Evolutionary conservation across 306 rosid genomes (phyloP), one percentile per base, ranked within the genome.

Genomic region (Lathyrus aphaca): DNA sequence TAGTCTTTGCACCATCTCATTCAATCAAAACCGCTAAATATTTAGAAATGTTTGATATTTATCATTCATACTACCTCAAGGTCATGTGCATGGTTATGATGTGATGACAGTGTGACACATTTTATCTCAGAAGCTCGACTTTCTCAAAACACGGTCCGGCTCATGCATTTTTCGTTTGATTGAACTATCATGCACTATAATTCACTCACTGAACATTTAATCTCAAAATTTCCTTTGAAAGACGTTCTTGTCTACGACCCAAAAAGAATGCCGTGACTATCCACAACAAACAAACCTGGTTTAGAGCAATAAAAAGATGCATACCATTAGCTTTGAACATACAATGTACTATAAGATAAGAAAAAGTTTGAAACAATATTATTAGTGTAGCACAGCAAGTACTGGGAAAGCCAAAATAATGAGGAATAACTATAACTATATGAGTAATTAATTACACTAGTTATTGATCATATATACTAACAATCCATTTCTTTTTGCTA

Each of bases 201-300:
- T 46, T 66, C 72, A 27, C 11, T 56, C 35, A 73, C 59, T 12
- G 45, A 53, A 77, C 23, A 46, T 30, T 21, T 14, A 13, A 44
- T 27, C 62, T 6, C 14, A 73, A 49, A 72, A 65, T 55, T 74
- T 77, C 77, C 68, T 82, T 86, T 45, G 95, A 85, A 23, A 90
- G 91, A 73, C 84, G 88, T 40, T 54, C 75, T 80, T 91, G 98
- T 44, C 86, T 89, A 68, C 86, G 87, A 18, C 99, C 99, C 74
- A 94, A 80, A 77, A 75, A 86, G 75, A 85, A 82, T 32, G 96
- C 99, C 4, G 86, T 77, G 68, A 80, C 74, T 68, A 94, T 81
- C 99, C 97, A 94, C 69, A 86, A 43, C 64, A 84, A 59, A 75
- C 96, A 87, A 66, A 94, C 84, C 97, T 94, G 90, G 50, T 42